A percentile compares a stretch with the other conserved stretches of the same genome.
phyloP scores from a whole-genome alignment of 306 rosid species.

The Corylus avellana region DNA sequence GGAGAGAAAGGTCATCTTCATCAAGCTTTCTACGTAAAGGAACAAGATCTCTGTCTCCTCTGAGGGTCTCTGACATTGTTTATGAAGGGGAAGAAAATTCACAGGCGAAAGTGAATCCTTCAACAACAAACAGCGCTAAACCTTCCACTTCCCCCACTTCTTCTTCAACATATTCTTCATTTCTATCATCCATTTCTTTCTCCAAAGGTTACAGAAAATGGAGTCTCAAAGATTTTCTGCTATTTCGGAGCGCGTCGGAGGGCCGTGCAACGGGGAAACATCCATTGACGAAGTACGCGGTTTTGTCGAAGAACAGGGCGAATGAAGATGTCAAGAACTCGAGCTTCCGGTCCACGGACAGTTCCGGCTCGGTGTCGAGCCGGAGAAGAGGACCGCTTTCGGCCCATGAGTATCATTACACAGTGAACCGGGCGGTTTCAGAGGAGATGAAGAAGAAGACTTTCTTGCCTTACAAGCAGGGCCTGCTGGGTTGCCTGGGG shows the following conservation, averaged over 20 bases:
- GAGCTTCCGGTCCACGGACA: slow-evolving; percentile 78
- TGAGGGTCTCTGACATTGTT: slow-evolving; percentile 65
- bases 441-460: slow-evolving; percentile 91
- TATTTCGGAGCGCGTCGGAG: slow-evolving; percentile 89
- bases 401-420: slow-evolving; percentile 86
- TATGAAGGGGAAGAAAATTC: slow-evolving; percentile 38
- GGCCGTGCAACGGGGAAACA: slow-evolving; percentile 71
- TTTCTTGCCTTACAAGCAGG: slow-evolving; percentile 83
- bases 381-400: slow-evolving; percentile 70
- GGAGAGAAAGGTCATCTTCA: slow-evolving; percentile 40
- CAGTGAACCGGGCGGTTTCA: slow-evolving; percentile 82
- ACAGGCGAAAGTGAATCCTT: slow-evolving; percentile 27
- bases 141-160: slow-evolving; percentile 27
- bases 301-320: slow-evolving; percentile 48
- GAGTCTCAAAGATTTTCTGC: slow-evolving; percentile 66
- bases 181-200: slow-evolving; percentile 65
- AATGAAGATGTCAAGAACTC: slow-evolving; percentile 55
- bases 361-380: slow-evolving; percentile 61
- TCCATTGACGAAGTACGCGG: slow-evolving; percentile 44
- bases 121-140: slow-evolving; percentile 39
- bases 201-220: slow-evolving; percentile 64
- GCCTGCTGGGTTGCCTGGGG: slow-evolving; percentile 77
- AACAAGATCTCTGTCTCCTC: slow-evolving; percentile 74
- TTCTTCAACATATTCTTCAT: slow-evolving; percentile 44
- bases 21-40: slow-evolving; percentile 41